Conservation (phyloP, 176 grass and related monocot species). For the Musa itinerans region DNA sequence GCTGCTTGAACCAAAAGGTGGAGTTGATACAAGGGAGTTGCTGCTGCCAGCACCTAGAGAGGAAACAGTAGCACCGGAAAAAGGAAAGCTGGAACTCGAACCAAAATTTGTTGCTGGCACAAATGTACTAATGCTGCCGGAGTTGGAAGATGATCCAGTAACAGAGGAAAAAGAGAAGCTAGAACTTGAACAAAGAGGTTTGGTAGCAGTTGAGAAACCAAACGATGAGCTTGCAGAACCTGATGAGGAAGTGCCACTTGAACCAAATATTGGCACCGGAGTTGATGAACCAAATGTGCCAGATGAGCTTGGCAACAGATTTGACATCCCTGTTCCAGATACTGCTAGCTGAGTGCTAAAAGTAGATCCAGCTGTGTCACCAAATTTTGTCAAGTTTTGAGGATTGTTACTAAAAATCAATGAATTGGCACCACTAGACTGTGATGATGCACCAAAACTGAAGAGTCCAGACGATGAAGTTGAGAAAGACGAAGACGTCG, state of each 20-base stretch:
- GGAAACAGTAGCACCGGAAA: not conserved
- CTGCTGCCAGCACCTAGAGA: not conserved
- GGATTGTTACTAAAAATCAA: constrained; percentile 1
- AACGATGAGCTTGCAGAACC: constrained; percentile 1
- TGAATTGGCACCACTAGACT: not conserved
- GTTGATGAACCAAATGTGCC: constrained; percentile 1
- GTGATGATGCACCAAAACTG: constrained; percentile 10
- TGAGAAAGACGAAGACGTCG: not conserved
- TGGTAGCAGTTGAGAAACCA: not conserved
- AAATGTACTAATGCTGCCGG: not conserved
- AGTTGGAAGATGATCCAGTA: constrained; percentile 4
- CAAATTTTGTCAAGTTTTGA: not conserved
- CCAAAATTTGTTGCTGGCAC: not conserved
- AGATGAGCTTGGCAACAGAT: not conserved
- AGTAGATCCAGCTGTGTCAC: not conserved
- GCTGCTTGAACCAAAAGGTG: constrained; percentile 3
- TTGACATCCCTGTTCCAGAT: no score
- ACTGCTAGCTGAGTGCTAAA: not conserved
- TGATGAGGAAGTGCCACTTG: not conserved
- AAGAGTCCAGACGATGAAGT: constrained; percentile 1
- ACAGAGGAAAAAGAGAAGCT: not conserved
- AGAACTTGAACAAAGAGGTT: not conserved
- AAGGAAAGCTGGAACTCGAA: constrained; percentile 5
- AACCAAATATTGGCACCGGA: not conserved
- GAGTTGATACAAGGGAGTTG: not conserved